These are phyloP conservation scores for Boletus bicolor DNA, from an alignment of 768 basidiomycete genomes.

Conservation along the genomic window DNA sequence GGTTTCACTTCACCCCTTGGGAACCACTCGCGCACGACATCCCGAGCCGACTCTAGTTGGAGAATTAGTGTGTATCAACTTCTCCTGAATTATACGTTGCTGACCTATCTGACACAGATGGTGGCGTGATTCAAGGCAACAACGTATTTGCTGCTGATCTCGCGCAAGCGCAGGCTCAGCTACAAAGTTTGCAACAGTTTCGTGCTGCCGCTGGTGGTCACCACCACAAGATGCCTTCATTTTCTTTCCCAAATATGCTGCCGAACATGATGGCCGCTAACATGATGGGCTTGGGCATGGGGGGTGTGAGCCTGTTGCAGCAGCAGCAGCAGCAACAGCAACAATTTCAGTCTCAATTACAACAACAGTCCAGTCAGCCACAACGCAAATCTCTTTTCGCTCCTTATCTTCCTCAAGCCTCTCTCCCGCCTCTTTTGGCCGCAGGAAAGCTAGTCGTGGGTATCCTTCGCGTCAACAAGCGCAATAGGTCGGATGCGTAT, in stretches of 20 bases:
- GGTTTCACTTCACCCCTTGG: conserved; percentile 67
- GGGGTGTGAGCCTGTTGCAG: conserved; percentile 81
- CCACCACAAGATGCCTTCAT: conserved; percentile 95
- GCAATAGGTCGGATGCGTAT: conserved; percentile 97
- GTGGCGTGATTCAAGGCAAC: conserved; percentile 65
- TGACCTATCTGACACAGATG: conserved; percentile 45
- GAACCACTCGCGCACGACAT: conserved; percentile 71
- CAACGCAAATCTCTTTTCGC: conserved; percentile 98
- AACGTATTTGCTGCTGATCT: conserved; percentile 76
- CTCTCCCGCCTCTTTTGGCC: conserved; percentile 90
- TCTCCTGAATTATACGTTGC: background rate
- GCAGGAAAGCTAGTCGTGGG: conserved; percentile 98
- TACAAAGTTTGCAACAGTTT: conserved; percentile 95
- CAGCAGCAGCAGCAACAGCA: conserved; percentile 73
- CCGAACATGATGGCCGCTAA: conserved; percentile 97
- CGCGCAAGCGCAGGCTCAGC: conserved; percentile 94
- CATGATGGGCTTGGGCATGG: conserved; percentile 87
- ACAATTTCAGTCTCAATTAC: conserved; percentile 92
- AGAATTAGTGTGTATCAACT: conserved; percentile 67
- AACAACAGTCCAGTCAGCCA: conserved; percentile 87
- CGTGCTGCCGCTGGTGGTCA: conserved; percentile 92
- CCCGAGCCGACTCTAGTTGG: conserved; percentile 82
- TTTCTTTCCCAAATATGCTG: conserved; percentile 97
- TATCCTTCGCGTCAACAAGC: conserved; percentile 95
- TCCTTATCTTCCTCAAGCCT: conserved; percentile 97